Conservation (phyloP, 768 basidiomycete genomes). For the Termitomyces bulborhizus region DNA sequence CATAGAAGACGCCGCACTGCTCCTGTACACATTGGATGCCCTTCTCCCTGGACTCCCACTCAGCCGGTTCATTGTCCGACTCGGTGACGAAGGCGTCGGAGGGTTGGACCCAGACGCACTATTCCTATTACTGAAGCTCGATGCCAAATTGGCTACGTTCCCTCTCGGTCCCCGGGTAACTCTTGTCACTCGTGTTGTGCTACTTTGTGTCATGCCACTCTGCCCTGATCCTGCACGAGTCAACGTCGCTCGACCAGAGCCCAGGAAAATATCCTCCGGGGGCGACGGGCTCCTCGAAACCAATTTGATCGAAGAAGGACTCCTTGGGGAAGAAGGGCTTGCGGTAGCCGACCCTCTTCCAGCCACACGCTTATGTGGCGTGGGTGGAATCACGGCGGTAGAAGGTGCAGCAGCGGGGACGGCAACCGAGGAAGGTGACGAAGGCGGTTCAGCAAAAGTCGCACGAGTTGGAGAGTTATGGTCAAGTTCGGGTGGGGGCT, state of each 20-base stretch:
- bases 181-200: slow-evolving; percentile 39
- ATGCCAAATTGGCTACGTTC: slow-evolving; percentile 50
- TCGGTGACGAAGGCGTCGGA: slow-evolving; percentile 19
- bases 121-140: slow-evolving; percentile 44
- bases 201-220: slow-evolving; percentile 21
- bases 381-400: slow-evolving; percentile 47
- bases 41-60: slow-evolving; percentile 41
- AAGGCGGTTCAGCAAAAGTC: slow-evolving; percentile 37
- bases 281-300: slow-evolving; percentile 42
- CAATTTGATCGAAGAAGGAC: slow-evolving; percentile 21
- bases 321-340: slow-evolving; percentile 28
- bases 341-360: slow-evolving; percentile 24
- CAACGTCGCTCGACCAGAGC: slow-evolving; percentile 32
- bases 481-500: slow-evolving; percentile 56
- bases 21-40: slow-evolving; percentile 40
- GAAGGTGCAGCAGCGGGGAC: slow-evolving; percentile 31
- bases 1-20: slow-evolving; percentile 25
- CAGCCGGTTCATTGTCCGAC: slow-evolving; percentile 38
- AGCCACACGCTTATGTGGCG: slow-evolving; percentile 39
- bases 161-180: slow-evolving; percentile 43
- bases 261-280: slow-evolving; percentile 29
- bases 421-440: slow-evolving; percentile 33
- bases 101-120: slow-evolving; percentile 28
- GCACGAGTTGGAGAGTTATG: slow-evolving; percentile 31
- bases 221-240: slow-evolving; percentile 42